Percentiles rank a stretch among this genome's conserved stretches.
These are phyloP conservation scores for Alternaria postmessia DNA, from an alignment of 2,329 filamentous ascomycete species.

Conservation along the genomic window DNA sequence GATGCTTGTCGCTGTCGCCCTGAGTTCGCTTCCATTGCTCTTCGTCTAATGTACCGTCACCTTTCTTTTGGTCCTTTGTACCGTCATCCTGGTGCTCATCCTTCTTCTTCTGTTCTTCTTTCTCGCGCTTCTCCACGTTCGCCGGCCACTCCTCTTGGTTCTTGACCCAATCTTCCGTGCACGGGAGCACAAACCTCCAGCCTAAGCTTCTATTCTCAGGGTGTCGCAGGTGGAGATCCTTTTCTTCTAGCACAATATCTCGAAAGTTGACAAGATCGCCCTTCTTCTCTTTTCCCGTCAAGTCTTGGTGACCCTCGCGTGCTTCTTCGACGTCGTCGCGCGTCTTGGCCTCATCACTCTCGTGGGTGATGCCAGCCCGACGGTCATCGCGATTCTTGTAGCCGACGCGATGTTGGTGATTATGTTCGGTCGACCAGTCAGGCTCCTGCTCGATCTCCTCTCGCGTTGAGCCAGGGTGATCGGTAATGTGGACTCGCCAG, in stretches of 20 bases:
- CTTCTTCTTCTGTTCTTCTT: neutral
- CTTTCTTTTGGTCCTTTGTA: neutral
- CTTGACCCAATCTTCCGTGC: neutral
- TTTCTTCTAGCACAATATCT: constrained; percentile 35
- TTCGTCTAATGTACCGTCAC: neutral
- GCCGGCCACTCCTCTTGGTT: neutral
- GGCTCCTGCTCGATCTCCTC: constrained; percentile 56
- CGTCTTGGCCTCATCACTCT: constrained; percentile 23
- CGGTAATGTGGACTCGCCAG: constrained; percentile 37
- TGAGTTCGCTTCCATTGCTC: neutral
- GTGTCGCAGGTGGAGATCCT: constrained; percentile 56
- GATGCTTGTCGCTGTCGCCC: neutral
- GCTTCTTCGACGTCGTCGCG: constrained; percentile 37
- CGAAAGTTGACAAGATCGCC: constrained; percentile 52
- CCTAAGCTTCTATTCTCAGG: constrained; percentile 55
- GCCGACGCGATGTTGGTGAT: constrained; percentile 53
- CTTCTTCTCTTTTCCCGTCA: constrained; percentile 32
- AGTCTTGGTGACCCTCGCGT: constrained; percentile 30
- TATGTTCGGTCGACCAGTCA: constrained; percentile 48
- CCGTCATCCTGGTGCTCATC: neutral
- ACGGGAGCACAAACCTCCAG: neutral
- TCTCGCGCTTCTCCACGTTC: neutral
- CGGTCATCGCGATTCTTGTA: constrained; percentile 50
- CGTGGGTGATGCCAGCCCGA: constrained; percentile 45
- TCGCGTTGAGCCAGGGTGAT: constrained; percentile 52